A percentile compares a stretch with the other conserved stretches of the same genome.
phyloP scores from a whole-genome alignment of 306 rosid species.

The Mucuna pruriens region DNA sequence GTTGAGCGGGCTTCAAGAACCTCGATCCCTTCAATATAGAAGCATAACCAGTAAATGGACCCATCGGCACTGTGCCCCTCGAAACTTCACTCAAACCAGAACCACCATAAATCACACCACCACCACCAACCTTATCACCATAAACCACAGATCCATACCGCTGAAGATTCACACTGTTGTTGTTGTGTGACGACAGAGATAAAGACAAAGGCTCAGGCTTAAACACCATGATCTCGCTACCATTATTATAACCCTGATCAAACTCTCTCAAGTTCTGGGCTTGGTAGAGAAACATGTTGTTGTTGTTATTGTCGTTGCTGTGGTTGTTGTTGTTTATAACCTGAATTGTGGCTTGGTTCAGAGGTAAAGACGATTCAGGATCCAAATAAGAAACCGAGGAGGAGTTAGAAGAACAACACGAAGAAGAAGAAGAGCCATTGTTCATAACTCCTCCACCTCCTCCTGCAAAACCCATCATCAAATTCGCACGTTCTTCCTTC shows the following conservation, averaged over 20 bases:
- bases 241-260: constrained; percentile 33
- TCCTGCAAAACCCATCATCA: constrained; percentile 59
- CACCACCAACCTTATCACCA: constrained; percentile 31
- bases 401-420: constrained; percentile 41
- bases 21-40: constrained; percentile 81
- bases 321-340: constrained; percentile 31
- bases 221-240: constrained; percentile 45
- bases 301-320: constrained; percentile 8
- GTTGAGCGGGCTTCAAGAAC: constrained; percentile 77
- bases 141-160: constrained; percentile 52
- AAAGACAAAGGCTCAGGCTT: constrained; percentile 81
- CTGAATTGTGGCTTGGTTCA: constrained; percentile 46
- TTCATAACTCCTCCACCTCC: background rate
- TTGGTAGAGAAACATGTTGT: constrained; percentile 46
- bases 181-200: constrained; percentile 63
- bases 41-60: constrained; percentile 84
- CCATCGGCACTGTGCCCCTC: constrained; percentile 52
- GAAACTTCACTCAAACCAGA: constrained; percentile 41
- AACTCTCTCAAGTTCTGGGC: constrained; percentile 48
- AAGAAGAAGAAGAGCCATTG: constrained; percentile 36
- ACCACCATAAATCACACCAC: constrained; percentile 39
- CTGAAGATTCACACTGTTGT: constrained; percentile 47
- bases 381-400: constrained; percentile 56
- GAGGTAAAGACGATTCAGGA: constrained; percentile 50
- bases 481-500: constrained; percentile 50